Conservation (phyloP, 495 filamentous ascomycete genomes). For the Hypomontagnella submonticulosa region DNA sequence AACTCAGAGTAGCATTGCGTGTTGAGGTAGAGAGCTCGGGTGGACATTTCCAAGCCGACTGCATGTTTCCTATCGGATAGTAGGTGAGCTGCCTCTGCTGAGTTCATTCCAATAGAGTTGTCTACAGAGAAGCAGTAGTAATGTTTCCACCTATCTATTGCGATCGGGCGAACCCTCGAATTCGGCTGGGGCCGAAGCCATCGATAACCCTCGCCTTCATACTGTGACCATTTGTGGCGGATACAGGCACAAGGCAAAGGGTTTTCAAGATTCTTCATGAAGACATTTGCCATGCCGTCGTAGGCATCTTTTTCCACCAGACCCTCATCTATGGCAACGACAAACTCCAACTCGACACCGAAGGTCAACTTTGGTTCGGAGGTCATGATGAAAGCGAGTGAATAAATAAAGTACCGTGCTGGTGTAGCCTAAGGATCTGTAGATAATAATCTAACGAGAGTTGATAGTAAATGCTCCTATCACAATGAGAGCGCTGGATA, state of each 20-base stretch:
- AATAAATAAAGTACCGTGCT: neutral
- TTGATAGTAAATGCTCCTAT: neutral
- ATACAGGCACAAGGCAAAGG: slow-evolving; percentile 16
- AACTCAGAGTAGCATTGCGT: slow-evolving; percentile 17
- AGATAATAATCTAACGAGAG: neutral
- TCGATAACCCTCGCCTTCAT: slow-evolving; percentile 8
- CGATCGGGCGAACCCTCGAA: too few species aligned
- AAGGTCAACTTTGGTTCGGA: slow-evolving; percentile 7
- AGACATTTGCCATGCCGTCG: slow-evolving; percentile 9
- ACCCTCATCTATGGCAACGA: neutral
- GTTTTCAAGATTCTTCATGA: slow-evolving; percentile 4
- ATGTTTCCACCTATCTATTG: neutral
- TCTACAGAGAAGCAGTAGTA: slow-evolving; percentile 17
- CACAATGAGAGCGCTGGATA: too few species aligned
- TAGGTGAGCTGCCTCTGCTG: neutral
- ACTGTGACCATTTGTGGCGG: slow-evolving; percentile 9
- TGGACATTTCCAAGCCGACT: slow-evolving; percentile 16
- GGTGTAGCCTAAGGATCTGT: too few species aligned
- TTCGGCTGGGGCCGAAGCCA: neutral
- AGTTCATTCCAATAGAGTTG: neutral
- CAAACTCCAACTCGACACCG: slow-evolving; percentile 17
- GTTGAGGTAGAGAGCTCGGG: slow-evolving; percentile 7
- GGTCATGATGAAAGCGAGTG: slow-evolving; percentile 10
- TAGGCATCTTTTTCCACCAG: neutral
- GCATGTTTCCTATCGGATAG: slow-evolving; percentile 3